Evolutionary conservation across 805 yeast genomes (phyloP), one percentile per base, ranked within the genome.

Genomic region (Monosporozyma siamensis): DNA sequence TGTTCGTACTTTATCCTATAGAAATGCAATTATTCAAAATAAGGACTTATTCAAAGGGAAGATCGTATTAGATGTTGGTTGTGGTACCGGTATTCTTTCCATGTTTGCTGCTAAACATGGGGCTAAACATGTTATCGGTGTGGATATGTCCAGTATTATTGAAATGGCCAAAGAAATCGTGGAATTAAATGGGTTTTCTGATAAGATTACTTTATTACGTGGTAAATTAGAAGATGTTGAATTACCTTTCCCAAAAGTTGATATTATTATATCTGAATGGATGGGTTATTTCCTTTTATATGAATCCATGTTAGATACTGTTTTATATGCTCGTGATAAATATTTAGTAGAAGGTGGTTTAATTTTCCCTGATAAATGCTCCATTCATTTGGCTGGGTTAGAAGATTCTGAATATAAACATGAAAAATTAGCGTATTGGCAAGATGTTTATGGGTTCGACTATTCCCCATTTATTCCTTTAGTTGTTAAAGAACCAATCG

Each of bases 41-140:
- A 81, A 81, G 56, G 83, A 82, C 52, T 67, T 87, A 42, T 90
- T 92, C 72, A 87, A 88, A 63, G 97, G 80, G 65, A 92, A 92
- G 70, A 68, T 90, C 47, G 99, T 92, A 6, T 71, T 92, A 44
- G 99, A 92, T 67, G 98, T 92, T 44, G 99, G 99, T 39, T 94
- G 98, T 66, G 99, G 99, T 53, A 92, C 98, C 17, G 99, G 98
- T 53, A 88, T 92, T 52, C 69, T 92, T 48, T 89, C 97, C 21
- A 86, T 92, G 95, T 92, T 92, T 71, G 97, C 97, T 14, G 96
- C 90, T 40, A 82, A 81, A 59, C 95, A 97, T n/a, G 99, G 98
- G 51, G 98, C 98, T 49, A 87, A 88, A 64, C 97, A 88, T 60
- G 98, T 92, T 42, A 82, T 88, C 64, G 95, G 95, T 39, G 97